These are phyloP conservation scores for Monilinia fructicola DNA, from an alignment of 2,329 filamentous ascomycete genomes.

Conservation along the genomic window DNA sequence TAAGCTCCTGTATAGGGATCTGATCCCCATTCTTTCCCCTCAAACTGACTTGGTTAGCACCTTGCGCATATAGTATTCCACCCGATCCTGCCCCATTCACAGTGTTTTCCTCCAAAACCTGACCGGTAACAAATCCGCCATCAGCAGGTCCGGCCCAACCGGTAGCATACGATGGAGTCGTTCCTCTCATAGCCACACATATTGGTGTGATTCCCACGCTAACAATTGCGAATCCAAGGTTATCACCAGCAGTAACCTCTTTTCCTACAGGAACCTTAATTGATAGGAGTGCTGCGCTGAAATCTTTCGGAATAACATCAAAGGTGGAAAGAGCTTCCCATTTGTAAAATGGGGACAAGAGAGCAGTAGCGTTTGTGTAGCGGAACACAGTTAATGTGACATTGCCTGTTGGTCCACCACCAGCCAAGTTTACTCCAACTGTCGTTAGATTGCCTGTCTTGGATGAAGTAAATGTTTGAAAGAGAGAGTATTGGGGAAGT, in stretches of 20 bases:
- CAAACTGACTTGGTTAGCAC: slow-evolving; percentile 17
- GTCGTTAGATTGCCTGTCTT: slow-evolving; percentile 27
- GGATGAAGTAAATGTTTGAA: slow-evolving; percentile 32
- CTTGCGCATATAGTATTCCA: slow-evolving; percentile 31
- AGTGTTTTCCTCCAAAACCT: neutral
- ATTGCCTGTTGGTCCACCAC: slow-evolving; percentile 25
- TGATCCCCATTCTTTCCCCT: slow-evolving; percentile 9
- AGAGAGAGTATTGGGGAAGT: slow-evolving; percentile 30
- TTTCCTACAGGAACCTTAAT: slow-evolving; percentile 23
- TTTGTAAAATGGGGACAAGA: slow-evolving; percentile 31
- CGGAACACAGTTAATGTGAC: slow-evolving; percentile 31
- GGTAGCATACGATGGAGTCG: neutral
- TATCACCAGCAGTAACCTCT: slow-evolving; percentile 28
- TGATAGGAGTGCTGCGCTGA: slow-evolving; percentile 25
- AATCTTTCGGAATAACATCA: slow-evolving; percentile 13
- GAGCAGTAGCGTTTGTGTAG: slow-evolving; percentile 29
- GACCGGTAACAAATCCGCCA: slow-evolving; percentile 12
- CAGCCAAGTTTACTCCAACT: slow-evolving; percentile 31
- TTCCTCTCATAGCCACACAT: slow-evolving; percentile 28
- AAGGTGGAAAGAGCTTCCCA: slow-evolving; percentile 32
- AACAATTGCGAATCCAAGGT: slow-evolving; percentile 30
- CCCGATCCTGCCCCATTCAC: slow-evolving; percentile 13
- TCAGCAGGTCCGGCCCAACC: slow-evolving; percentile 3
- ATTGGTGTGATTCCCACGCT: slow-evolving; percentile 27
- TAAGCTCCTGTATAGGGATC: neutral